Conservation (phyloP, 768 basidiomycete species). For the Postia placenta region DNA sequence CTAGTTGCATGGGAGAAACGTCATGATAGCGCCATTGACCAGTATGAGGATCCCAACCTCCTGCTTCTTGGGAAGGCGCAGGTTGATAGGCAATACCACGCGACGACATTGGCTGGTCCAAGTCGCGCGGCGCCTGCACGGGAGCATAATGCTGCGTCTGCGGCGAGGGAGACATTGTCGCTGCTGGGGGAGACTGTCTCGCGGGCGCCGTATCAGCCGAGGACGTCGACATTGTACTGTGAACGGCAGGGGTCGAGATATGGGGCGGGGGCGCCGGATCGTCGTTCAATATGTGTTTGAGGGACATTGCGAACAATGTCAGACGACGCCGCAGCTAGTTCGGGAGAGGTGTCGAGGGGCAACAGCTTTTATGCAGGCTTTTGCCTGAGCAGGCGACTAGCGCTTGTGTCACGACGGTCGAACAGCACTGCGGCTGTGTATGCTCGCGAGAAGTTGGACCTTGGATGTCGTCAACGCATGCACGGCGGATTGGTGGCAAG, state of each 20-base stretch:
- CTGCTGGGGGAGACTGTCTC: constrained; percentile 18
- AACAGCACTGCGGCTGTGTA: neutral
- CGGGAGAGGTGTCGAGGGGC: neutral
- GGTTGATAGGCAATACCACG: constrained; percentile 33
- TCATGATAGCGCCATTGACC: constrained; percentile 33
- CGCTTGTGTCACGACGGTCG: neutral
- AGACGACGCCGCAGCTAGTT: neutral
- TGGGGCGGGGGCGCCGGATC: constrained; percentile 36
- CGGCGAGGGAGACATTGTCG: constrained; percentile 12
- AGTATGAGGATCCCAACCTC: constrained; percentile 33
- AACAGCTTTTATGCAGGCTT: neutral
- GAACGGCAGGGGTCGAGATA: constrained; percentile 23
- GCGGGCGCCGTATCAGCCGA: constrained; percentile 20
- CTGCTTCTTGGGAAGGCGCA: constrained; percentile 30
- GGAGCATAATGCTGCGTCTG: constrained; percentile 14
- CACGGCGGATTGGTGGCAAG: neutral
- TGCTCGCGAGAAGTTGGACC: neutral
- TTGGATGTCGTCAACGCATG: neutral
- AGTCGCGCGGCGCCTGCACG: constrained; percentile 15
- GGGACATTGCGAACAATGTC: constrained; percentile 47
- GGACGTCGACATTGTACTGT: neutral
- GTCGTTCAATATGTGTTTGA: constrained; percentile 77
- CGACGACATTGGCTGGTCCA: constrained; percentile 24
- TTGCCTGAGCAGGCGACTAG: neutral
- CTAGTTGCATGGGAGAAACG: constrained; percentile 30